Conservation (phyloP, 345 rosid species). For the Rhodomyrtus tomentosa region DNA sequence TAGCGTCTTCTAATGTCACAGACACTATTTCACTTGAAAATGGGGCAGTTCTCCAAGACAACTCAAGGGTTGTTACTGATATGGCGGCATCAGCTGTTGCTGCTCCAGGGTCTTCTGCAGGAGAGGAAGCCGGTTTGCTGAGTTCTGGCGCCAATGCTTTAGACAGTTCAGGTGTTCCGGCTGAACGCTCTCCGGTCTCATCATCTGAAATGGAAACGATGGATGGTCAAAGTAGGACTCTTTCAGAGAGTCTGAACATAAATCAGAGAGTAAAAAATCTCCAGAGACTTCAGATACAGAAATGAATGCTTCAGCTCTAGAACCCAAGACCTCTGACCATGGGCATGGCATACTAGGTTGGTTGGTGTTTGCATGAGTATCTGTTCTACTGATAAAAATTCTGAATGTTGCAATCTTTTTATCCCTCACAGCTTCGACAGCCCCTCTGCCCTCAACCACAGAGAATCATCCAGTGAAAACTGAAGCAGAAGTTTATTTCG, state of each 20-base stretch:
- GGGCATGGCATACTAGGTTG: slow-evolving; percentile 44
- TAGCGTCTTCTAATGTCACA: slow-evolving; percentile 6
- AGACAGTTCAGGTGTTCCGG: slow-evolving; percentile 24
- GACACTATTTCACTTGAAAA: slow-evolving; percentile 19
- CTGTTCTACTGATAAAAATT: not conserved
- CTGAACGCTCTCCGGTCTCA: slow-evolving; percentile 26
- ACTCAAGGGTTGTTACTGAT: slow-evolving; percentile 21
- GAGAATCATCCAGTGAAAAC: not conserved
- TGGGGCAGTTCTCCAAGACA: slow-evolving; percentile 21
- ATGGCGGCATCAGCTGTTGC: slow-evolving; percentile 19
- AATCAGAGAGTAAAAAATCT: slow-evolving; percentile 22
- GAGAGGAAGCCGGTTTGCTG: slow-evolving; percentile 12
- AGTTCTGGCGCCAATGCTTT: slow-evolving; percentile 13
- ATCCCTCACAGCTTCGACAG: not conserved
- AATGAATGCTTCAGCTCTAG: slow-evolving; percentile 18
- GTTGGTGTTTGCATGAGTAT: not conserved
- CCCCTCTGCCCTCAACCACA: not conserved
- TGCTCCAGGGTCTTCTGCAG: slow-evolving; percentile 12
- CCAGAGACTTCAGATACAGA: slow-evolving; percentile 31
- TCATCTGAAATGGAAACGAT: slow-evolving; percentile 56
- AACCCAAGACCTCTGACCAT: slow-evolving; percentile 27
- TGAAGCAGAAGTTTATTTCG: not conserved
- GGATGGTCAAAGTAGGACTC: slow-evolving; percentile 17
- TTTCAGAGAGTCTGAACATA: slow-evolving; percentile 28
- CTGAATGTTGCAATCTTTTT: not conserved